These are phyloP conservation scores for Apiospora saccharicola DNA, from an alignment of 2,329 filamentous ascomycete genomes.

Conservation along the genomic window DNA sequence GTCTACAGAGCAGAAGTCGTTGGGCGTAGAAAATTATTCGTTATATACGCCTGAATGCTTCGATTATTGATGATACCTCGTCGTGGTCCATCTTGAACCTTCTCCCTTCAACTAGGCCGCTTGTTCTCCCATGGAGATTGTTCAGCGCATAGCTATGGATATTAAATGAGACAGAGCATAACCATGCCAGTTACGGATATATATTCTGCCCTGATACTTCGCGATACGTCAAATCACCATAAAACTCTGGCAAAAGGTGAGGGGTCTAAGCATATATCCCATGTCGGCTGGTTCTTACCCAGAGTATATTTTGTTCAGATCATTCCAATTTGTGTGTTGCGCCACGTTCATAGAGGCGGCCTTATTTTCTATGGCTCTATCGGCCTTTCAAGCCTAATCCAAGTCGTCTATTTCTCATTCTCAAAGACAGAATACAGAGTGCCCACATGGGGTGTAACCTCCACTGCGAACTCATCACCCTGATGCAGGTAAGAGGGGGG, in stretches of 20 bases:
- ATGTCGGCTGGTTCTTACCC: neutral
- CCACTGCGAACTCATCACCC: slow-evolving; percentile 52
- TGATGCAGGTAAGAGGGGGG: slow-evolving; percentile 47
- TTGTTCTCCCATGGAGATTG: neutral
- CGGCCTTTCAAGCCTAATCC: neutral
- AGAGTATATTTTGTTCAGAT: too few species aligned
- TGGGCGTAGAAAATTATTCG: neutral
- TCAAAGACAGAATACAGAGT: slow-evolving; percentile 49
- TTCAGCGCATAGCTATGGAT: neutral
- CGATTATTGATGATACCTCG: too few species aligned
- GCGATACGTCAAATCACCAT: too few species aligned
- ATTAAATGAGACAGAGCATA: neutral
- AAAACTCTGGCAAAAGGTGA: neutral
- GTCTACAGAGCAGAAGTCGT: neutral
- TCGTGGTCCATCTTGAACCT: neutral
- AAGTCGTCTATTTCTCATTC: slow-evolving; percentile 42
- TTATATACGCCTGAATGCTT: neutral
- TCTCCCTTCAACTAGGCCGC: too few species aligned
- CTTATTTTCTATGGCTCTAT: neutral
- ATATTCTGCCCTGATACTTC: neutral
- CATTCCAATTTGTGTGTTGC: neutral
- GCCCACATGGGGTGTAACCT: slow-evolving; percentile 52
- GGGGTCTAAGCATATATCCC: neutral
- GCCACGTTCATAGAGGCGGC: neutral
- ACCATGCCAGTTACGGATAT: neutral